These are phyloP conservation scores for Taphrina sp. DNA, from an alignment of 1,139 yeast species.

Conservation along the genomic window DNA sequence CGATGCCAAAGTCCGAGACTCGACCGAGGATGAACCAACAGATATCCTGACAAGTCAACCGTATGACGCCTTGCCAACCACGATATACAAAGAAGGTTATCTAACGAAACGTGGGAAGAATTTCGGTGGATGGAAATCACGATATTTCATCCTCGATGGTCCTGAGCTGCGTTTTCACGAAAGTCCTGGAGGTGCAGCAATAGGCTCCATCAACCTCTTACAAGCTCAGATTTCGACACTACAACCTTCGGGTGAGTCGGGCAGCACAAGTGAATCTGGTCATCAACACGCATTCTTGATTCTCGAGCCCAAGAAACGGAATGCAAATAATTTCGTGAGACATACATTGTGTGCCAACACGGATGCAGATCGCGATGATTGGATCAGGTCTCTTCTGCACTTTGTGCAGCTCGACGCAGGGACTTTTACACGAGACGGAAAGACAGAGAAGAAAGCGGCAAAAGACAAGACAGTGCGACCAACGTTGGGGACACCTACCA, in stretches of 20 bases:
- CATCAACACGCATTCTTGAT: conserved; percentile 75
- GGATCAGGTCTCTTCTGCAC: conserved; percentile 66
- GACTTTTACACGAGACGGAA: background rate
- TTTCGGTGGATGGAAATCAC: conserved; percentile 67
- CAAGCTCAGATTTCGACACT: conserved; percentile 67
- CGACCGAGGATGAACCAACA: too few species aligned
- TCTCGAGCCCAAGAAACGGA: conserved; percentile 59
- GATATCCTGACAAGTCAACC: too few species aligned
- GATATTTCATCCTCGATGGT: conserved; percentile 73
- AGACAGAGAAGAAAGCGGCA: conserved; percentile 13
- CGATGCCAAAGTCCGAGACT: too few species aligned
- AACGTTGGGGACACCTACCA: conserved; percentile 1
- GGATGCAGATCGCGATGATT: conserved; percentile 71
- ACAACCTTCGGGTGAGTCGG: conserved; percentile 46
- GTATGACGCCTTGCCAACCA: too few species aligned
- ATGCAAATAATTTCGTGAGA: conserved; percentile 55
- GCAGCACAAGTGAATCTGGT: conserved; percentile 47
- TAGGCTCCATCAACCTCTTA: conserved; percentile 60
- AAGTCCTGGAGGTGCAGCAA: conserved; percentile 55
- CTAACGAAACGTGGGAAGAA: conserved; percentile 62
- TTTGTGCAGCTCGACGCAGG: conserved; percentile 39
- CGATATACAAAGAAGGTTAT: conserved; percentile 69
- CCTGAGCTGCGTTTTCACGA: conserved; percentile 62
- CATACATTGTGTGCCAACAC: conserved; percentile 82
- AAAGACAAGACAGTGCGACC: background rate